phyloP scores from a whole-genome alignment of 345 rosid species.

The Arabidopsis suecica region DNA sequence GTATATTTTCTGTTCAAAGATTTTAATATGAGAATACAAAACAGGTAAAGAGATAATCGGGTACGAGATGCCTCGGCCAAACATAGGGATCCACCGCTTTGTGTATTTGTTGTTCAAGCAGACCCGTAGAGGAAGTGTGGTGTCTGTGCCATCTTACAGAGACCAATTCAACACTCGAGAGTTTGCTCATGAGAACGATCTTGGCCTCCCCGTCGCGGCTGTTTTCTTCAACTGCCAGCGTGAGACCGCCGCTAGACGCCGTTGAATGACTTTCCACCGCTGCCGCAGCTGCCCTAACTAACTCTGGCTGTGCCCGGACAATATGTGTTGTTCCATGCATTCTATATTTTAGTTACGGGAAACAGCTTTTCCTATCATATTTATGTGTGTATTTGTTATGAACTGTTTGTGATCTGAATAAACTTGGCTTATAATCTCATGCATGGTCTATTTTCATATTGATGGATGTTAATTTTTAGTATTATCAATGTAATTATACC shows the following conservation, averaged over 20 bases:
- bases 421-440: slow-evolving; percentile 26
- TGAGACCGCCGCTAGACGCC: slow-evolving; percentile 96
- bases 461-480: not conserved
- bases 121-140: slow-evolving; percentile 60
- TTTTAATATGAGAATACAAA: slow-evolving; percentile 3
- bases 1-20: not conserved
- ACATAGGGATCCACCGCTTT: slow-evolving; percentile 93
- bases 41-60: slow-evolving; percentile 74
- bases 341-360: not conserved
- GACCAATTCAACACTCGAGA: slow-evolving; percentile 71
- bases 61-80: slow-evolving; percentile 94
- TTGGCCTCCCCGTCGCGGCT: slow-evolving; percentile 85
- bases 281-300: not conserved
- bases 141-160: slow-evolving; percentile 58
- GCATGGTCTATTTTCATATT: not conserved
- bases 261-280: slow-evolving; percentile 43
- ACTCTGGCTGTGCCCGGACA: not conserved
- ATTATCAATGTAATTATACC: slow-evolving; percentile 3
- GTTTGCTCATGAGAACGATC: slow-evolving; percentile 78
- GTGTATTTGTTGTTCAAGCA: slow-evolving; percentile 87
- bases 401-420: slow-evolving; percentile 34
- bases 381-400: slow-evolving; percentile 30
- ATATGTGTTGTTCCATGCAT: slow-evolving; percentile 30
- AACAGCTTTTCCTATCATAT: slow-evolving; percentile 19
- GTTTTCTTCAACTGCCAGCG: slow-evolving; percentile 92